phyloP scores from a whole-genome alignment of 192 early-diverging fungal genomes.

The Entrophospora sp. region DNA sequence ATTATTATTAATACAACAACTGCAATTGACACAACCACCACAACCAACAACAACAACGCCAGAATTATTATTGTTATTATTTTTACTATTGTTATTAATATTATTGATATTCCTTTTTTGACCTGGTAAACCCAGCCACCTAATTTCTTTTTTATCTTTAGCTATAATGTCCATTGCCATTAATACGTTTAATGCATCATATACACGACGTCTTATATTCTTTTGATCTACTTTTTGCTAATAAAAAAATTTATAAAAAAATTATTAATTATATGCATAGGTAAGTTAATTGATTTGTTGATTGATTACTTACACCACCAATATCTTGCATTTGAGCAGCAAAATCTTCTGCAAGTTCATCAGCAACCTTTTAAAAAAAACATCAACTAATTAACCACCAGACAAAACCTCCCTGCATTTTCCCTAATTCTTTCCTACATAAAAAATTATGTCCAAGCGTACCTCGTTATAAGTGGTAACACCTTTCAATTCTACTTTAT shows the following conservation, averaged over 20 bases:
- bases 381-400: constrained; percentile 19
- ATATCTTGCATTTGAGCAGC: constrained; percentile 6
- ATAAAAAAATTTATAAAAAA: too few relatives aligned
- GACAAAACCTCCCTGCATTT: not conserved
- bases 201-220: constrained; percentile 61
- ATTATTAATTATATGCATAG: not conserved
- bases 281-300: not conserved
- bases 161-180: constrained; percentile 55
- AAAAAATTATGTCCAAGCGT: too few relatives aligned
- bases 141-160: constrained; percentile 57
- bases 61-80: too few relatives aligned
- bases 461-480: constrained; percentile 56
- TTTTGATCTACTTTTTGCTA: constrained; percentile 41
- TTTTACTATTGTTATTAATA: too few relatives aligned
- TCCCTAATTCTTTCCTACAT: not conserved
- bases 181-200: constrained; percentile 63
- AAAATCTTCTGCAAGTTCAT: constrained; percentile 42
- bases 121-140: constrained; percentile 51
- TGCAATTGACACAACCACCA: too few relatives aligned
- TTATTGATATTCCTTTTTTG: too few relatives aligned
- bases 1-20: too few relatives aligned
- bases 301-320: not conserved
- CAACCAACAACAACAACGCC: too few relatives aligned
- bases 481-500: constrained; percentile 48
- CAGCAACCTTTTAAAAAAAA: constrained; percentile 36